Base-by-base conservation (phyloP, 495 filamentous ascomycete genomes). In the Hypoxylon crocopeplum region DNA sequence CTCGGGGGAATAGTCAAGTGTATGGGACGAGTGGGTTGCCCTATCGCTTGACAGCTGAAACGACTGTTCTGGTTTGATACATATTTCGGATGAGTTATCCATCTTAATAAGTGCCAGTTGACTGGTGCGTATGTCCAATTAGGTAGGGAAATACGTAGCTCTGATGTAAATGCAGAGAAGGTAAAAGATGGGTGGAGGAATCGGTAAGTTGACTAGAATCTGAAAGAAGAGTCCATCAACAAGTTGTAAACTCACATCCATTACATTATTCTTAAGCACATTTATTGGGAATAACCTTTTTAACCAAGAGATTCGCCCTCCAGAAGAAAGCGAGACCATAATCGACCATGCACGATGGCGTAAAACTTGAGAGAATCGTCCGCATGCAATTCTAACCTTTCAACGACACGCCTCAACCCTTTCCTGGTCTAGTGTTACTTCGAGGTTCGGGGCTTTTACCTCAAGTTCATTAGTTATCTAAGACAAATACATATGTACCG, bases 51-150 rank as follows among this genome's bases (percentile, higher is more conserved):
- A 12, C 2, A 33, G 12, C 19, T 44, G 59, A 7, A 17, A 36
- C 37, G 48, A 15, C 13, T 42, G 42, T 42, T 37, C 48, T 20
- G 53, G 41, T 19, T 58, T 7, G 22, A 58, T 36, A 25, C 1
- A 53, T 11, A 32, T 45, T 15, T 48, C 40, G 21, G 42, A 44
- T 2, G 48, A 48, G 38, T 34, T 34, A 37, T 53, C 24, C 59
- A 63, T 63, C 17, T 21, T 37, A 24, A 56, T 47, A 62, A 50
- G 46, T 50, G 39, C 27, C n/a, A n/a, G n/a, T n/a, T n/a, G n/a
- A n/a, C n/a, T n/a, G n/a, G n/a, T n/a, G n/a, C n/a, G n/a, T n/a
- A n/a, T n/a, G n/a, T n/a, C n/a, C n/a, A n/a, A n/a, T n/a, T n/a
- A n/a, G n/a, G n/a, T n/a, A n/a, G n/a, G 4, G 24, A 8, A 8